Conservation (phyloP, 495 filamentous ascomycete genomes). For the Saxispiralis lemnorum region DNA sequence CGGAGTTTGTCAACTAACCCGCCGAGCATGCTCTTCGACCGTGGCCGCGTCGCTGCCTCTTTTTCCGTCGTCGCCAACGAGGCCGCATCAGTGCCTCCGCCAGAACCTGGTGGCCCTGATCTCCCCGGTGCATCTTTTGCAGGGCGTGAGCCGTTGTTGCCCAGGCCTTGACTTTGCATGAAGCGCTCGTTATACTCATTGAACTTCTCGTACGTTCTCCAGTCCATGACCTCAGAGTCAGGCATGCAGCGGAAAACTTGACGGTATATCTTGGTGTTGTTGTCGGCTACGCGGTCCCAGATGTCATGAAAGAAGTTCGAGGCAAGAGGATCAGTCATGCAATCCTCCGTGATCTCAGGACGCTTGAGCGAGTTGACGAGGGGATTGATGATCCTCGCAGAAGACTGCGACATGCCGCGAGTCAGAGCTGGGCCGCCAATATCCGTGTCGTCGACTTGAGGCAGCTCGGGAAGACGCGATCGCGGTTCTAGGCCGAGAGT, state of each 20-base stretch:
- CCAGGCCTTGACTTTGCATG: slow-evolving; percentile 36
- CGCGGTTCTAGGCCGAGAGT: slow-evolving; percentile 39
- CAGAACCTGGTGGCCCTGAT: slow-evolving; percentile 20
- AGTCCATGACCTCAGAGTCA: slow-evolving; percentile 79
- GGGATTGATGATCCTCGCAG: slow-evolving; percentile 33
- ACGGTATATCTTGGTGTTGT: slow-evolving; percentile 86
- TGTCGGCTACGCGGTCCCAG: slow-evolving; percentile 76
- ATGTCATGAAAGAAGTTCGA: slow-evolving; percentile 69
- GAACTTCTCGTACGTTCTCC: slow-evolving; percentile 88
- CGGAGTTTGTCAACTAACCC: slow-evolving; percentile 4
- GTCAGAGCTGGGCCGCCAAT: slow-evolving; percentile 47
- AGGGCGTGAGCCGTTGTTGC: slow-evolving; percentile 19
- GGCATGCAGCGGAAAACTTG: slow-evolving; percentile 94
- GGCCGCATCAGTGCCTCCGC: slow-evolving; percentile 2
- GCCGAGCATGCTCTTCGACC: slow-evolving; percentile 7
- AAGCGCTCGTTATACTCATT: slow-evolving; percentile 63
- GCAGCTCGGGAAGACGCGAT: slow-evolving; percentile 50
- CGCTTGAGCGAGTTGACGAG: slow-evolving; percentile 49
- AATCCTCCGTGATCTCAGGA: slow-evolving; percentile 45
- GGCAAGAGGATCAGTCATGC: slow-evolving; percentile 69
- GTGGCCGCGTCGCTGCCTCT: background rate
- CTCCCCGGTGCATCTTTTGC: slow-evolving; percentile 12
- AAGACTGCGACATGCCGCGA: slow-evolving; percentile 29
- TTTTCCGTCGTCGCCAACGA: background rate
- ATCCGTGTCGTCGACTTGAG: slow-evolving; percentile 58